A percentile compares a stretch with the other conserved stretches of the same genome.
Evolutionary conservation across 1,284 basidiomycete genomes (phyloP).

Genomic region (Clitocybe nebularis): DNA sequence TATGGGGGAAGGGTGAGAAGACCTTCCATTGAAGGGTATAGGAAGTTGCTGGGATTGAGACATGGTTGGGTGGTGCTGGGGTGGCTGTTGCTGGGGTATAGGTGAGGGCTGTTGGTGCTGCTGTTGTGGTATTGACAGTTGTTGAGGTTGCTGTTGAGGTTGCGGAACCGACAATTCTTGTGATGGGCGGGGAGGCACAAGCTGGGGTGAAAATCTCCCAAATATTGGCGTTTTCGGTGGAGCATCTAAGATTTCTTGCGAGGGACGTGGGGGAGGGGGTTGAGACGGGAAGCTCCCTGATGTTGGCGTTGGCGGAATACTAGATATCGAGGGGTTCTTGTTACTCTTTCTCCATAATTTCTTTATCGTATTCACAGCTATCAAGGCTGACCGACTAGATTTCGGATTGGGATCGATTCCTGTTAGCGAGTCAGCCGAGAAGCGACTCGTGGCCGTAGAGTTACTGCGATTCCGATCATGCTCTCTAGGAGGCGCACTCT

Average conservation of each 20-base stretch:
- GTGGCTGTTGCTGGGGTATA: constrained; percentile 9
- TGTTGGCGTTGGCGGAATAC: constrained; percentile 21
- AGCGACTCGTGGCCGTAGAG: constrained; percentile 51
- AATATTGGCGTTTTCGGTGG: constrained; percentile 25
- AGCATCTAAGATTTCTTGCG: constrained; percentile 34
- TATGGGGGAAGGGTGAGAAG: constrained; percentile 27
- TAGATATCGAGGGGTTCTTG: constrained; percentile 32
- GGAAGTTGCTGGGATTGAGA: constrained; percentile 8
- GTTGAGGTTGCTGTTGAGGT: constrained; percentile 13
- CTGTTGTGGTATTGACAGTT: constrained; percentile 1
- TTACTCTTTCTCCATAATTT: constrained; percentile 73
- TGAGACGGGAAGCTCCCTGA: constrained; percentile 19
- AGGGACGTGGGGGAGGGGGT: constrained; percentile 33
- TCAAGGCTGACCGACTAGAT: constrained; percentile 37
- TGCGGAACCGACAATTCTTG: constrained; percentile 17
- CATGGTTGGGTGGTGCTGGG: too few relatives aligned
- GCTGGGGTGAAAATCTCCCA: constrained; percentile 25
- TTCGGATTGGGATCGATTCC: constrained; percentile 34
- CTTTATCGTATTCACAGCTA: constrained; percentile 67
- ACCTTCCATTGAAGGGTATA: constrained; percentile 13
- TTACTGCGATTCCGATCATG: constrained; percentile 12
- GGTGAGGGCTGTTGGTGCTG: constrained; percentile 12
- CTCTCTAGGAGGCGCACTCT: constrained; percentile 1
- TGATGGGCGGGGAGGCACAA: constrained; percentile 18
- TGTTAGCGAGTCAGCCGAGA: constrained; percentile 65